Evolutionary conservation across 179 eudicot species (phyloP).

Genomic region (Silene coronaria): DNA sequence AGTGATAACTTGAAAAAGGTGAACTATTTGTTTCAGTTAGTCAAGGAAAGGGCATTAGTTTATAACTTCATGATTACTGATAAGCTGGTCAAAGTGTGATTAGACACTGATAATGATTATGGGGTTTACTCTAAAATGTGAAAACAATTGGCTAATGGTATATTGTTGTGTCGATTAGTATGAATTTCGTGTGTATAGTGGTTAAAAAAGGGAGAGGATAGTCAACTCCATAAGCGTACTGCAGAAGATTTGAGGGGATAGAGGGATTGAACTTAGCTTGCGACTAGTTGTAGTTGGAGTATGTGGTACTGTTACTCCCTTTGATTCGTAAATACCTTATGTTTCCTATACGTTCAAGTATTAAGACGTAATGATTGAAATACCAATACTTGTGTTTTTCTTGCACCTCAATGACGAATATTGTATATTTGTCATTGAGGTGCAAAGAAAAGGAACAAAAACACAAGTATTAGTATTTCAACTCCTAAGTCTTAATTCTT

Average conservation of each 20-base stretch:
- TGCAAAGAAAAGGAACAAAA: neutral
- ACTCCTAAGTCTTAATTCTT: neutral
- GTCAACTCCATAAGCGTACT: no score
- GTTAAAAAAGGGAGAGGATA: no score
- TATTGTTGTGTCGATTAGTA: neutral
- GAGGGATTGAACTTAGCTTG: neutral
- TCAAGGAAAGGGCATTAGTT: neutral
- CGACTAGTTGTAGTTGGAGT: neutral
- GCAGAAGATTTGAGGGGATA: no score
- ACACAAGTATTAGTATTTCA: neutral
- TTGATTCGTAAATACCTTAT: neutral
- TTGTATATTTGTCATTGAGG: neutral
- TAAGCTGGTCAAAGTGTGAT: slow-evolving; percentile 15
- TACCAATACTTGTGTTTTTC: neutral
- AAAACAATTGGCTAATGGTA: neutral
- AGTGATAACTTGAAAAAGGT: neutral
- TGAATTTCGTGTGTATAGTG: neutral
- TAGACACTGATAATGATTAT: slow-evolving; percentile 2
- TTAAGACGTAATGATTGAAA: neutral
- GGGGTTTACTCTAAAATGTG: neutral
- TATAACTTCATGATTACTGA: neutral
- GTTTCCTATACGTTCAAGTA: neutral
- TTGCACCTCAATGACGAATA: neutral
- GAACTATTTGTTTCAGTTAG: neutral
- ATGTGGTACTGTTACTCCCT: neutral